Evolutionary conservation across 306 rosid genomes (phyloP).

Genomic region (Inga leiocalycina): DNA sequence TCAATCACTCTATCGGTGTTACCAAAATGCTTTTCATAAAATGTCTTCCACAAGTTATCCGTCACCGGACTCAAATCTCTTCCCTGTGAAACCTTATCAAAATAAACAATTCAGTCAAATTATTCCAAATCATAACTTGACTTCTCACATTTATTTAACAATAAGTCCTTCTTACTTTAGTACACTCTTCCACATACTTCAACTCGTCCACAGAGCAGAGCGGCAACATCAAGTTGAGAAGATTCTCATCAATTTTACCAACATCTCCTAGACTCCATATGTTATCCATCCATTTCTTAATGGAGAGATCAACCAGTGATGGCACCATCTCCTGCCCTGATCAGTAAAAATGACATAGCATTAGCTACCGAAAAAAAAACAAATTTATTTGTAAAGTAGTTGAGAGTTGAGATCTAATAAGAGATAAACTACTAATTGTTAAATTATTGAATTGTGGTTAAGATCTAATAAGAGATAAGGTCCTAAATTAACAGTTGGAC

Average conservation of each 20-base stretch:
- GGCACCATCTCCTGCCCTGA: background rate
- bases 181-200: background rate
- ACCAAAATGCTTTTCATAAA: background rate
- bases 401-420: background rate
- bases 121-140: background rate
- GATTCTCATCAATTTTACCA: background rate
- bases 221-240: background rate
- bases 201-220: background rate
- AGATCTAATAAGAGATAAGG: no score
- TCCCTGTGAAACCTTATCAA: background rate
- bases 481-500: no score
- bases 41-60: background rate
- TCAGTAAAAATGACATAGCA: background rate
- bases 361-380: background rate
- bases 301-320: constrained; percentile 2
- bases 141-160: background rate
- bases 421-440: background rate
- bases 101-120: background rate
- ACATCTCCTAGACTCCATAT: background rate
- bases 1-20: background rate
- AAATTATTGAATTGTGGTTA: no score
- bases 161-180: constrained; percentile 4
- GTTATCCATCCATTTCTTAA: background rate
- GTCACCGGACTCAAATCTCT: background rate
- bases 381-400: background rate